Base-by-base conservation (phyloP, 169 alveolate genomes). In the Babesia bovis region DNA sequence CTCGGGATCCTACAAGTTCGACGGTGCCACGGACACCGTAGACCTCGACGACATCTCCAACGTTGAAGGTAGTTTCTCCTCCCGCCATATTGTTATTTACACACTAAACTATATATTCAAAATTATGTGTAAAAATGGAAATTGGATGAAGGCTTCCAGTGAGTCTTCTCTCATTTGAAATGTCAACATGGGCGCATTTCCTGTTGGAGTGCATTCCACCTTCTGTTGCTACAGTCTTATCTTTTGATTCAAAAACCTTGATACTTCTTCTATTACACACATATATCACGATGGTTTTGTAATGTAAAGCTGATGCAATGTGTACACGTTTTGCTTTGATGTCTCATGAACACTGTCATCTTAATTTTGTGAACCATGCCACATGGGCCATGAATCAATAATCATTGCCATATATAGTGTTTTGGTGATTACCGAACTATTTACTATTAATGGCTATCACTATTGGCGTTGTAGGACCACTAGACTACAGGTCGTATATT, bases 21-120 rank as follows among this genome's bases (percentile, higher is more conserved):
- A 79, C 87, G 21, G 60, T 53, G 45, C 87, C 87, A 25, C 67
- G 35, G 13, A 49, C 38, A 23, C 87, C 87, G 69, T 79, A 79
- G 51, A 79, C 87, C 87, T 69, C 69, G 33, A 79, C 87, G 26
- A 41, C 71, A 61, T 79, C 83, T 51, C 72, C 76, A 52, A 76
- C 63, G 52, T 58, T 76, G 35, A 79, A 17, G 26, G 73, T 28
- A 12, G 15, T 13, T 32, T 17, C 44, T n/a, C 13, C 73, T 21
- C 28, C 61, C 30, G 32, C 73, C 73, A 63, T 63, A 26, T 44
- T 49, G 32, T 6, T 9, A 41, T n/a, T n/a, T 60, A 60, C 5
- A 41, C 41, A 32, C 26, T 25, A 60, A 60, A 60, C 71, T 7
- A 41, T 60, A 42, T 4, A 42, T n/a, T 17, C 6, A 30, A 28